phyloP scores from a whole-genome alignment of 1,139 yeast species.

The Debaryomycetaceae sp. region DNA sequence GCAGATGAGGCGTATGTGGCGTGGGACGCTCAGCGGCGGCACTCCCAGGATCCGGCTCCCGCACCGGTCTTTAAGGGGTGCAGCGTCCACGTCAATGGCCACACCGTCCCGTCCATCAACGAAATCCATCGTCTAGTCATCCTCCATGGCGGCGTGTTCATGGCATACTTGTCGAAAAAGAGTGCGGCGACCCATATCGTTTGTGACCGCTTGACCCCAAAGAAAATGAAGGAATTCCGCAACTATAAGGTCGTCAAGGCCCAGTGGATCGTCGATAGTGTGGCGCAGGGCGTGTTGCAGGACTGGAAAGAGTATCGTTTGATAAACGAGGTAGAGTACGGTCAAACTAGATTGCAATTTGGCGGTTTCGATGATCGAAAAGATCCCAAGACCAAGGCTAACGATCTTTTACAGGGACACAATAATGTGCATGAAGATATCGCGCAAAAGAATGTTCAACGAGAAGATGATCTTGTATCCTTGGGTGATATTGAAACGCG shows the following conservation, averaged over 20 bases:
- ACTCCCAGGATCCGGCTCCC: conserved; percentile 10
- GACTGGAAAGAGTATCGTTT: conserved; percentile 62
- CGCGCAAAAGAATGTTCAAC: conserved; percentile 1
- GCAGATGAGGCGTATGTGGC: conserved; percentile 45
- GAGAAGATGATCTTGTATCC: too few relatives aligned
- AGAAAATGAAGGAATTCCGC: conserved; percentile 54
- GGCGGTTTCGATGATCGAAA: too few relatives aligned
- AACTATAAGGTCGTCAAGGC: conserved; percentile 73
- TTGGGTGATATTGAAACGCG: too few relatives aligned
- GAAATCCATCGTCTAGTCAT: conserved; percentile 65
- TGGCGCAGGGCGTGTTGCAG: conserved; percentile 33
- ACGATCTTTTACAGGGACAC: conserved; percentile 1
- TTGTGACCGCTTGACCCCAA: conserved; percentile 68
- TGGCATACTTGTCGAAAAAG: conserved; percentile 59
- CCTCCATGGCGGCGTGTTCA: conserved; percentile 69
- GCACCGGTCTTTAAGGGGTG: conserved; percentile 49
- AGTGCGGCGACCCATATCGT: conserved; percentile 74
- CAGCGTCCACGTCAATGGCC: conserved; percentile 71
- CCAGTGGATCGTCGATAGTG: conserved; percentile 66
- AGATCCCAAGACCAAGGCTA: too few relatives aligned
- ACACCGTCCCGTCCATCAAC: conserved; percentile 66
- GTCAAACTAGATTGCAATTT: conserved; percentile 28
- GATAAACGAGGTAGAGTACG: conserved; percentile 41
- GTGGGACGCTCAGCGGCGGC: conserved; percentile 36
- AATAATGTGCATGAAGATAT: conserved; percentile 2